Conservation (phyloP, 768 basidiomycete genomes). For the Mycena crocata region DNA sequence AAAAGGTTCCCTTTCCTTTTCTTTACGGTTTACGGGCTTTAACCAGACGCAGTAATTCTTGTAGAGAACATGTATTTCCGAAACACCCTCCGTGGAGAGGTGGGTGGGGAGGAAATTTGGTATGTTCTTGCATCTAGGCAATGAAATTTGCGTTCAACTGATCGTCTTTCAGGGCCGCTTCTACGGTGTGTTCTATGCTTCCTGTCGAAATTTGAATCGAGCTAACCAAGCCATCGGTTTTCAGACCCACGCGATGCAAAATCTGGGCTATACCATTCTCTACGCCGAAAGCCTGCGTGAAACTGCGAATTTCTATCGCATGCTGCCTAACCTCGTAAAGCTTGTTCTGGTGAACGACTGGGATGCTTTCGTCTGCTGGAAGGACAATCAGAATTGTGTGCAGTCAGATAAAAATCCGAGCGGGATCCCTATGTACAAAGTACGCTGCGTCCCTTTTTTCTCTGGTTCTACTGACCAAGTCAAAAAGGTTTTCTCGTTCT, state of each 20-base stretch:
- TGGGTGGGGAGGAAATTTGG: not conserved
- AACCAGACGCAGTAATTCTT: not conserved
- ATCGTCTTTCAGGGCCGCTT: not conserved
- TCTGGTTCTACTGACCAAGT: not conserved
- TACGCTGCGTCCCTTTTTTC: not conserved
- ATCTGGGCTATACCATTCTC: constrained; percentile 27
- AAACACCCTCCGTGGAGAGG: not conserved
- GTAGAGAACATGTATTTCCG: not conserved
- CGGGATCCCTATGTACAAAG: constrained; percentile 26
- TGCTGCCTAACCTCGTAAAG: constrained; percentile 21
- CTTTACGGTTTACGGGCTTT: not conserved
- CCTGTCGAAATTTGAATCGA: not conserved
- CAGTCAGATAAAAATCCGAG: constrained; percentile 16
- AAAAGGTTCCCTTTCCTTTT: not conserved
- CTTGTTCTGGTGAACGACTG: constrained; percentile 23
- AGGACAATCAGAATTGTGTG: constrained; percentile 16
- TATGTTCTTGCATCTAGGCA: not conserved
- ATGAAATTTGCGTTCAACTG: not conserved
- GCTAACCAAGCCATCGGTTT: not conserved
- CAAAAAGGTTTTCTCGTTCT: constrained; percentile 18
- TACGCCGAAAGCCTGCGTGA: not conserved
- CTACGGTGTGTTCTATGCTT: not conserved
- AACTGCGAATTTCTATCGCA: constrained; percentile 14
- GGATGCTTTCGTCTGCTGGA: constrained; percentile 11
- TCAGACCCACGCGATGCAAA: constrained; percentile 19